Conservation (phyloP, 345 rosid species). For the Arabis alpina region DNA sequence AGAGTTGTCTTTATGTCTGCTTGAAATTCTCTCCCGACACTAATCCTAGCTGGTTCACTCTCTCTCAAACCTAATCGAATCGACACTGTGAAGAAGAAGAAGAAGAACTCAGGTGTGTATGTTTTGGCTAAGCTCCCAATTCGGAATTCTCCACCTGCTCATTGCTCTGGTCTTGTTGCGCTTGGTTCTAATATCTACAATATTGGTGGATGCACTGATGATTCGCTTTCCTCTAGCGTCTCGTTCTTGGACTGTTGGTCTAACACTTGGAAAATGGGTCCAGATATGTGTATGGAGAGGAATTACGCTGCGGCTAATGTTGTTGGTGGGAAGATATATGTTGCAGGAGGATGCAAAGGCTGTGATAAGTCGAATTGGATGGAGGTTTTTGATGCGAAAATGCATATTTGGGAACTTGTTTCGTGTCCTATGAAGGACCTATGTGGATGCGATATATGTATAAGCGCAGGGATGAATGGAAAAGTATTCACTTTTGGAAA, state of each 20-base stretch:
- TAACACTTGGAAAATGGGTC: slow-evolving; percentile 56
- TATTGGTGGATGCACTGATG: slow-evolving; percentile 54
- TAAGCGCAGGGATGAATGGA: too few relatives aligned
- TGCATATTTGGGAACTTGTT: slow-evolving; percentile 24
- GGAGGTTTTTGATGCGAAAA: slow-evolving; percentile 63
- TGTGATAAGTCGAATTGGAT: slow-evolving; percentile 62
- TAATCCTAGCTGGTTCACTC: slow-evolving; percentile 52
- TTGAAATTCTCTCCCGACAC: slow-evolving; percentile 43
- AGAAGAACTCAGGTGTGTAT: slow-evolving; percentile 4
- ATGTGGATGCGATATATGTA: too few relatives aligned
- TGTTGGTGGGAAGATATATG: slow-evolving; percentile 57
- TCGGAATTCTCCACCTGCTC: slow-evolving; percentile 32
- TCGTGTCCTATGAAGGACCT: too few relatives aligned
- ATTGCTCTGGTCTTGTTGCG: slow-evolving; percentile 22
- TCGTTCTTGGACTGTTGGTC: slow-evolving; percentile 66
- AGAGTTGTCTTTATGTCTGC: slow-evolving; percentile 61
- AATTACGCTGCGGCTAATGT: slow-evolving; percentile 54
- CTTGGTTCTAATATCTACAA: slow-evolving; percentile 52
- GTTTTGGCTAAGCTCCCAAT: slow-evolving; percentile 39
- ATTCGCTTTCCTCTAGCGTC: slow-evolving; percentile 52
- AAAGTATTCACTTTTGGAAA: too few relatives aligned
- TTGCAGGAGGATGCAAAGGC: slow-evolving; percentile 64
- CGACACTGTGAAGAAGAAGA: neutral
- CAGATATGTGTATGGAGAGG: slow-evolving; percentile 57
- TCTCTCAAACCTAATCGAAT: slow-evolving; percentile 31